A percentile compares a stretch with the other conserved stretches of the same genome.
Evolutionary conservation across 2,329 filamentous ascomycete species (phyloP).

Genomic region (Amesomyces nigricolor): DNA sequence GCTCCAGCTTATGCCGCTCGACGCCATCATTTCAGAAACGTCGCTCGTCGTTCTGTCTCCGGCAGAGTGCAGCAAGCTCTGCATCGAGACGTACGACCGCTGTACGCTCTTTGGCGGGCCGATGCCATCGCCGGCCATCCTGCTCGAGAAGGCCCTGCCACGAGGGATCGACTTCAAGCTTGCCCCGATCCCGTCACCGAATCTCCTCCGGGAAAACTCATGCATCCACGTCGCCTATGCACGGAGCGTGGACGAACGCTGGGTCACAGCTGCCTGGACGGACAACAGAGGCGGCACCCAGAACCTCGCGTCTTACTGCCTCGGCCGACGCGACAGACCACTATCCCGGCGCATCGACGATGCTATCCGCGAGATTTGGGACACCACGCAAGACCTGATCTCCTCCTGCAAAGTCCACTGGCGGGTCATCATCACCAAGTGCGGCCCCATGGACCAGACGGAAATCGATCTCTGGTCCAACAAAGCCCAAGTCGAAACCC

Average conservation of each 20-base stretch:
- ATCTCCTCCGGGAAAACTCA: conserved; percentile 70
- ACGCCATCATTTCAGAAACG: conserved; percentile 59
- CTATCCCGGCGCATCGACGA: conserved; percentile 52
- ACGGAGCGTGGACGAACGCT: conserved; percentile 67
- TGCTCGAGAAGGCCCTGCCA: conserved; percentile 65
- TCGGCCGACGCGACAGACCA: conserved; percentile 53
- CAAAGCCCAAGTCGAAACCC: conserved; percentile 50
- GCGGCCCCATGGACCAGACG: conserved; percentile 59
- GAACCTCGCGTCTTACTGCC: conserved; percentile 66
- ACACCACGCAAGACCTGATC: conserved; percentile 68
- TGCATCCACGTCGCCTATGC: conserved; percentile 78
- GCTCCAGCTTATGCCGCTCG: conserved; percentile 67
- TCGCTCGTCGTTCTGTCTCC: conserved; percentile 58
- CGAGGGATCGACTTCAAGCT: conserved; percentile 72
- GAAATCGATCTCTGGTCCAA: conserved; percentile 58
- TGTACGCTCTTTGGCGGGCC: conserved; percentile 55
- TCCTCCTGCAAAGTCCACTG: conserved; percentile 66
- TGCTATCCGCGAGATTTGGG: conserved; percentile 71
- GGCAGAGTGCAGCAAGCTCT: conserved; percentile 55
- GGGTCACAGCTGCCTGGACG: conserved; percentile 77
- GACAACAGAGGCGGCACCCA: conserved; percentile 71
- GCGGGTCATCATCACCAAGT: conserved; percentile 70
- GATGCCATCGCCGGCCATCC: conserved; percentile 62
- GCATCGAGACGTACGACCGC: conserved; percentile 72
- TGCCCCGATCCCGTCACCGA: conserved; percentile 59